Percentiles rank a stretch among this genome's conserved stretches.
These are phyloP conservation scores for Fusarium sp. DNA, from an alignment of 2,329 filamentous ascomycete species.

Conservation along the genomic window DNA sequence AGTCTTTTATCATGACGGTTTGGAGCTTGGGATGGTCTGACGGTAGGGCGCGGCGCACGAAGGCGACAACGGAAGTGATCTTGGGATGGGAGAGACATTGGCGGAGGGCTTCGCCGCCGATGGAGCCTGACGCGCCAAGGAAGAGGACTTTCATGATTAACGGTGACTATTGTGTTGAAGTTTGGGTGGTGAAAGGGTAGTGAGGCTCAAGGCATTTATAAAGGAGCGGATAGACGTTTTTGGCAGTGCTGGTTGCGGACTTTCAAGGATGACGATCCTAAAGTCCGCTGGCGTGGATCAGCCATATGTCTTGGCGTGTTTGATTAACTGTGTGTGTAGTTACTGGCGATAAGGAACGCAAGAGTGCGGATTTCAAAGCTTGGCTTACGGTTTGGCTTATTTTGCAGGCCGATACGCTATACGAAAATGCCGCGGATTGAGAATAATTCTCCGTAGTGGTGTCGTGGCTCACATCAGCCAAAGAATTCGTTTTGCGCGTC, in stretches of 20 bases:
- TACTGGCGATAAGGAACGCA: rapidly evolving
- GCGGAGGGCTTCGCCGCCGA: slow-evolving; percentile 46
- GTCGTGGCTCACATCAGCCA: background rate
- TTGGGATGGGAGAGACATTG: slow-evolving; percentile 47
- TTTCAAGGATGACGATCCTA: background rate
- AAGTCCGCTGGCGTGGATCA: background rate
- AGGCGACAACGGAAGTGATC: slow-evolving; percentile 45
- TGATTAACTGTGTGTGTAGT: rapidly evolving
- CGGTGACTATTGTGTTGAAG: rapidly evolving
- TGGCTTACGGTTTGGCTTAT: background rate
- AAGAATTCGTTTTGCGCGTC: rapidly evolving
- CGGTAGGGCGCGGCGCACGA: slow-evolving; percentile 44
- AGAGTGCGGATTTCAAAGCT: rapidly evolving
- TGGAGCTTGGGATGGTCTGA: slow-evolving; percentile 27
- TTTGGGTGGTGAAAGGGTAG: rapidly evolving
- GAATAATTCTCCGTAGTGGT: background rate
- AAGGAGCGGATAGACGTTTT: rapidly evolving
- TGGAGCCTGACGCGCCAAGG: slow-evolving; percentile 47
- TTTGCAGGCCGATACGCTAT: rapidly evolving
- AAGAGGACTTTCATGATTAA: slow-evolving; percentile 49
- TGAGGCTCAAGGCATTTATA: background rate
- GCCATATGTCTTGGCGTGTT: background rate
- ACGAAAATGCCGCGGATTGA: background rate
- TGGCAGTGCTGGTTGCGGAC: background rate
- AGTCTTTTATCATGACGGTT: slow-evolving; percentile 29